Base-by-base conservation (phyloP, 2,329 filamentous ascomycete species). In the Cladosporium sp. region DNA sequence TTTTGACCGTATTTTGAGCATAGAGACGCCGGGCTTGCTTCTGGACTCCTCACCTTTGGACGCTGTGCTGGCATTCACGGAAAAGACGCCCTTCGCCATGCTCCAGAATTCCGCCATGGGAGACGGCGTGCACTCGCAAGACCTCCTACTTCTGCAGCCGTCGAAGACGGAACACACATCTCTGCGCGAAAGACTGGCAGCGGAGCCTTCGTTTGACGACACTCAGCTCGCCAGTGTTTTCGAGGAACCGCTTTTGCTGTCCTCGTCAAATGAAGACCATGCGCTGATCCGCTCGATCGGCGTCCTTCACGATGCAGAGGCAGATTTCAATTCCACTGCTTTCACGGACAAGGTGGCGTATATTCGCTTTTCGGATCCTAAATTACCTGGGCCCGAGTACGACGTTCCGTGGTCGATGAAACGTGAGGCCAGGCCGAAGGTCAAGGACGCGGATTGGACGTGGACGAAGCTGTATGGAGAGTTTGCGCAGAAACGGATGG, bases 381-480 rank as follows among this genome's bases (percentile, higher is more conserved):
- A 73, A 54, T 54, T 78, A 1, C 73, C 74, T 8, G 74, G 74
- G 9, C 74, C 75, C n/a, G 72, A 77, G 58, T 76, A 73, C 59
- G 73, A 77, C 52, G 66, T 76, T 6, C 73, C 73, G 1, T 76
- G 68, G 58, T 53, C 64, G 2, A 64, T 68, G 39, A 67, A 70
- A 43, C 64, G 69, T 9, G 64, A 61, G 29, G 64, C 74, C 22
- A 61, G 73, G 44, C 75, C 75, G n/a, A 60, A 64, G 55, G 70
- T 74, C 47, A 68, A 68, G 40, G 69, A 75, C 50, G 73, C 73
- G 7, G 67, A 74, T 51, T 71, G 70, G 61, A 67, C 70, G 22
- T 79, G 76, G 75, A 74, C 73, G 55, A 70, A 64, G 47, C 59
- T 78, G 51, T 79, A 79, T 56, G 73, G 73, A 32, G 61, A 65